Conservation (phyloP, 495 filamentous ascomycete genomes). For the Aspergillus haitiensis region DNA sequence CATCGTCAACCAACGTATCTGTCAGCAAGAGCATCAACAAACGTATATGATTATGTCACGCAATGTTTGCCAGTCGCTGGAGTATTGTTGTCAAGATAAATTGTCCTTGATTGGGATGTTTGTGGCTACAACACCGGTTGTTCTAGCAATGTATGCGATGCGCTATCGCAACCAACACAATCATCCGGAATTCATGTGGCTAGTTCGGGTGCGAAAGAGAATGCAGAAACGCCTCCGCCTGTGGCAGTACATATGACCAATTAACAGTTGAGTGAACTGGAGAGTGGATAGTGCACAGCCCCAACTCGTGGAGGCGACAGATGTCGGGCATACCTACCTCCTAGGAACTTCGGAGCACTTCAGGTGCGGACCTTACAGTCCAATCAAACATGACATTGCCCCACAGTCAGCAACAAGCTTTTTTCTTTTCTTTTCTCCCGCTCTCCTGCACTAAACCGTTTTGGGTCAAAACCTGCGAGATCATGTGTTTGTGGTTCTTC, state of each 20-base stretch:
- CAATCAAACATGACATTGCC: too few relatives aligned
- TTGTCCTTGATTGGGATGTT: slow-evolving; percentile 19
- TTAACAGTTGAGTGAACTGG: neutral
- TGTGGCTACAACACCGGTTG: slow-evolving; percentile 19
- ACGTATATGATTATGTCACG: slow-evolving; percentile 27
- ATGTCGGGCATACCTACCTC: neutral
- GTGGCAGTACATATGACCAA: slow-evolving; percentile 1
- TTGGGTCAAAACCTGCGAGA: slow-evolving; percentile 3
- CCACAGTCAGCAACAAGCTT: neutral
- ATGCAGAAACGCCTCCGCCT: neutral
- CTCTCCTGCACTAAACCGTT: neutral
- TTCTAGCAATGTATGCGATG: slow-evolving; percentile 17
- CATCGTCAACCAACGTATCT: neutral
- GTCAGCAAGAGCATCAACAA: slow-evolving; percentile 22
- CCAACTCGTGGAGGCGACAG: neutral
- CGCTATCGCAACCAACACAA: neutral
- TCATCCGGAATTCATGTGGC: neutral
- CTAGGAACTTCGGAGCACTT: neutral
- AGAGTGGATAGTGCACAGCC: neutral
- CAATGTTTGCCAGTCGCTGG: slow-evolving; percentile 36
- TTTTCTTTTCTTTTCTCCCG: neutral
- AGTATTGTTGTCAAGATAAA: slow-evolving; percentile 29
- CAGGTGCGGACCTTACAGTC: neutral
- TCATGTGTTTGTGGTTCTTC: neutral
- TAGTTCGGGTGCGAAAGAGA: neutral